phyloP scores from a whole-genome alignment of 257 asterid genomes.

The Scutellaria minor region DNA sequence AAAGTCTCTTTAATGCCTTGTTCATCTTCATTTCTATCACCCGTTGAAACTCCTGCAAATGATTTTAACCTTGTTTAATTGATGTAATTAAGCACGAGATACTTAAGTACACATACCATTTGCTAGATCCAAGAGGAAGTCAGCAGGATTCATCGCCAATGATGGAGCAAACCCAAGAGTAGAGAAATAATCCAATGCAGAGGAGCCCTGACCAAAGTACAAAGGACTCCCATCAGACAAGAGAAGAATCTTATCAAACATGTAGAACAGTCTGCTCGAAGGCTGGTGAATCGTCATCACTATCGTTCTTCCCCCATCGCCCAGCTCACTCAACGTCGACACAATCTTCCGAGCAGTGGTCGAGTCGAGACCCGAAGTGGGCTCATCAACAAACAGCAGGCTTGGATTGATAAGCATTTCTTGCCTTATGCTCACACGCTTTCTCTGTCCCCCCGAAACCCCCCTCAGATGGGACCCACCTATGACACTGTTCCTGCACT shows the following conservation, averaged over 20 bases:
- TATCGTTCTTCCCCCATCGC: slow-evolving; percentile 62
- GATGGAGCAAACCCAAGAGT: slow-evolving; percentile 54
- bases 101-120: slow-evolving; percentile 50
- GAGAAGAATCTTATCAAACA: slow-evolving; percentile 72
- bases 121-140: slow-evolving; percentile 82
- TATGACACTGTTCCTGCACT: slow-evolving; percentile 55
- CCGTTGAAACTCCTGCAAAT: too few species aligned
- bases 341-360: slow-evolving; percentile 76
- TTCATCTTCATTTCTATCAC: slow-evolving; percentile 48
- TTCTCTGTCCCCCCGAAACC: slow-evolving; percentile 76
- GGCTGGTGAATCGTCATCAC: slow-evolving; percentile 89
- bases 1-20: slow-evolving; percentile 44
- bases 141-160: slow-evolving; percentile 76
- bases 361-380: slow-evolving; percentile 82
- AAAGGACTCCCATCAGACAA: slow-evolving; percentile 68
- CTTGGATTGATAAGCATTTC: slow-evolving; percentile 86
- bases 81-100: too few species aligned
- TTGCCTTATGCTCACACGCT: slow-evolving; percentile 81
- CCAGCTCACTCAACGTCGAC: slow-evolving; percentile 59
- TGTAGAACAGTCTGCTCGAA: slow-evolving; percentile 66
- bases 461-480: slow-evolving; percentile 56
- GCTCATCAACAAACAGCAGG: slow-evolving; percentile 73
- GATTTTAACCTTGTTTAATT: too few species aligned
- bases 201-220: slow-evolving; percentile 59
- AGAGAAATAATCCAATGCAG: slow-evolving; percentile 58